These are phyloP conservation scores for Sphagnum tenellum DNA, from an alignment of 225 moss, liverwort and hornwort genomes.

Conservation along the genomic window DNA sequence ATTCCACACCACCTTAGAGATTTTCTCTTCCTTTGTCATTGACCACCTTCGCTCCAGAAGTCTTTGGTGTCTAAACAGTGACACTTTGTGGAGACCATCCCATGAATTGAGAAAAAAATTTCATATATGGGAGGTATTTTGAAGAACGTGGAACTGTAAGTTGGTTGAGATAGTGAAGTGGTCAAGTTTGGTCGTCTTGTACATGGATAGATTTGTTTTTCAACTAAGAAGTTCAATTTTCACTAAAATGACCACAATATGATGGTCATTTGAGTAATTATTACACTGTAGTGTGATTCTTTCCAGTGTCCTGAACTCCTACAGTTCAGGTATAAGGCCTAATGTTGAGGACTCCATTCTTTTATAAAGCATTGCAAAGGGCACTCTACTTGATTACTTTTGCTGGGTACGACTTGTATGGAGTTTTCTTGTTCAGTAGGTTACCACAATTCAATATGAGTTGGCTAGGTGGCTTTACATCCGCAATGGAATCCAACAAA, in stretches of 20 bases:
- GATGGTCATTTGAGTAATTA: not conserved
- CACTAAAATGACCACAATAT: not conserved
- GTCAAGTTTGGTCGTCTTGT: conserved; percentile 2
- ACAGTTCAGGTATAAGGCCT: no score
- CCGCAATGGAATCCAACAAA: no score
- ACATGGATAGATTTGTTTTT: conserved; percentile 4
- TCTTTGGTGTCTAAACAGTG: not conserved
- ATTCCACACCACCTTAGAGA: not conserved
- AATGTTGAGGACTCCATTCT: no score
- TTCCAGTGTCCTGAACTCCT: no score
- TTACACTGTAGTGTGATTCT: no score
- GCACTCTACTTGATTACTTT: no score
- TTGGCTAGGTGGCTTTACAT: no score
- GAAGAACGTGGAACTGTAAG: not conserved
- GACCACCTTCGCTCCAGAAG: not conserved
- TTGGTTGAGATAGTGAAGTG: not conserved
- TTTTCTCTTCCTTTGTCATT: not conserved
- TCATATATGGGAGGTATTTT: not conserved
- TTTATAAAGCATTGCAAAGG: no score
- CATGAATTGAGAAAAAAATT: not conserved
- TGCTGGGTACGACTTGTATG: no score
- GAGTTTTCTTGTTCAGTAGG: no score
- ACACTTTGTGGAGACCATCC: not conserved
- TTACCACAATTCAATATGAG: no score
- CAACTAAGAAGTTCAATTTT: conserved; percentile 1